A percentile compares a stretch with the other conserved stretches of the same genome.
Evolutionary conservation across 2,329 filamentous ascomycete genomes (phyloP).

Genomic region (Fusarium sublunatum): DNA sequence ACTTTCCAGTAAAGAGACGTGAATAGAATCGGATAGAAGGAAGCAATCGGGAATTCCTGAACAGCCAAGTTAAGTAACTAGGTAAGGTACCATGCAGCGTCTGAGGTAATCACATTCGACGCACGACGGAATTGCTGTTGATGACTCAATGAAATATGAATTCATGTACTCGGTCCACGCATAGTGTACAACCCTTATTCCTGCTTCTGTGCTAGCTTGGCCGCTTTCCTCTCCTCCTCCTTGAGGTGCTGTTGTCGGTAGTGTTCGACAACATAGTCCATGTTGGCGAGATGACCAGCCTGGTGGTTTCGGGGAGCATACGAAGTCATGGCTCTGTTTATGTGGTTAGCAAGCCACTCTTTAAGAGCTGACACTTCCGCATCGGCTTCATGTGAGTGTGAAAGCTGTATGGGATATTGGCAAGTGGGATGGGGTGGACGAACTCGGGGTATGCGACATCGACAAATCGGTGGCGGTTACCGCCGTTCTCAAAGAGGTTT

Average conservation of each 20-base stretch:
- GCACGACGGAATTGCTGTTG: constrained; percentile 3
- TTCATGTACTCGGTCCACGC: constrained; percentile 41
- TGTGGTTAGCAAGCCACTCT: constrained; percentile 37
- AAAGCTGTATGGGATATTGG: neutral
- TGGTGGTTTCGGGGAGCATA: constrained; percentile 65
- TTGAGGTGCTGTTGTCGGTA: constrained; percentile 65
- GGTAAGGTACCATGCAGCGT: neutral
- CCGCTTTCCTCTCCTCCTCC: constrained; percentile 66
- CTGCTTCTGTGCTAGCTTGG: constrained; percentile 59
- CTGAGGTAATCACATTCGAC: neutral
- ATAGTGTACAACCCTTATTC: constrained; percentile 47
- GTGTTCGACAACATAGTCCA: constrained; percentile 68
- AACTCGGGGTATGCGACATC: constrained; percentile 70
- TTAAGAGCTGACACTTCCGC: neutral
- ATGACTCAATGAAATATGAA: constrained; percentile 37
- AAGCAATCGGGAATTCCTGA: too few relatives aligned
- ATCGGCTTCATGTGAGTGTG: neutral
- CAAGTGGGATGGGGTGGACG: constrained; percentile 46
- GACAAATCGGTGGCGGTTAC: constrained; percentile 57
- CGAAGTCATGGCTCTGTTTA: constrained; percentile 58
- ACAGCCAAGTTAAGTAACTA: too few relatives aligned
- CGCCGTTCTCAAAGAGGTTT: constrained; percentile 62
- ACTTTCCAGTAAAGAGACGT: neutral
- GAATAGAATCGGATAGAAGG: neutral
- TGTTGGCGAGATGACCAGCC: constrained; percentile 64